phyloP scores from a whole-genome alignment of 1,284 basidiomycete genomes.

The Chalciporus sp. region DNA sequence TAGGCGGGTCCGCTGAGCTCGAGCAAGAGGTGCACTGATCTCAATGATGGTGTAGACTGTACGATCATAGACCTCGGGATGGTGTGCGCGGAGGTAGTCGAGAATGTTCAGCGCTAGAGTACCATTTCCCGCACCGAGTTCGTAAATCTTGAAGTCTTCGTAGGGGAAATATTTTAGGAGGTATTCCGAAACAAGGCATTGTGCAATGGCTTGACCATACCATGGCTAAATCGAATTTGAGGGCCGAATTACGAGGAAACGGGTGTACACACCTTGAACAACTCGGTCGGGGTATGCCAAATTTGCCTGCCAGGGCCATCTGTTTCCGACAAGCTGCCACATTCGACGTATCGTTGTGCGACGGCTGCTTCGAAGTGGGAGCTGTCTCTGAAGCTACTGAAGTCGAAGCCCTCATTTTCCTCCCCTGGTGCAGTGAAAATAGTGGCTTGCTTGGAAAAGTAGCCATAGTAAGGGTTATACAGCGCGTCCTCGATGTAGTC shows the following conservation, averaged over 20 bases:
- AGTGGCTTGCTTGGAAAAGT: constrained; percentile 90
- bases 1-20: constrained; percentile 57
- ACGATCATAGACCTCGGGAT: constrained; percentile 91
- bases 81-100: constrained; percentile 73
- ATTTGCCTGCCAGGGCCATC: constrained; percentile 86
- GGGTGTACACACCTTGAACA: constrained; percentile 81
- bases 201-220: constrained; percentile 90
- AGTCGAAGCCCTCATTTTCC: constrained; percentile 61
- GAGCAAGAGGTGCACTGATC: constrained; percentile 81
- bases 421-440: constrained; percentile 78
- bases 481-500: constrained; percentile 98
- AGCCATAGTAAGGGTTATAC: constrained; percentile 98
- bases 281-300: constrained; percentile 98
- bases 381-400: constrained; percentile 66
- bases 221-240: constrained; percentile 64
- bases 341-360: constrained; percentile 72
- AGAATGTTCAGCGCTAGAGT: constrained; percentile 91
- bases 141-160: constrained; percentile 94
- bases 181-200: constrained; percentile 89
- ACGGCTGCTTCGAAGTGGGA: constrained; percentile 83
- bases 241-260: constrained; percentile 9
- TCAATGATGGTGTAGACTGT: constrained; percentile 94
- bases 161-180: constrained; percentile 94
- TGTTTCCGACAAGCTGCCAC: constrained; percentile 57
- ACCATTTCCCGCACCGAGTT: constrained; percentile 97